Evolutionary conservation across 192 early-diverging fungal species (phyloP).

Genomic region (Coemansia sp.): DNA sequence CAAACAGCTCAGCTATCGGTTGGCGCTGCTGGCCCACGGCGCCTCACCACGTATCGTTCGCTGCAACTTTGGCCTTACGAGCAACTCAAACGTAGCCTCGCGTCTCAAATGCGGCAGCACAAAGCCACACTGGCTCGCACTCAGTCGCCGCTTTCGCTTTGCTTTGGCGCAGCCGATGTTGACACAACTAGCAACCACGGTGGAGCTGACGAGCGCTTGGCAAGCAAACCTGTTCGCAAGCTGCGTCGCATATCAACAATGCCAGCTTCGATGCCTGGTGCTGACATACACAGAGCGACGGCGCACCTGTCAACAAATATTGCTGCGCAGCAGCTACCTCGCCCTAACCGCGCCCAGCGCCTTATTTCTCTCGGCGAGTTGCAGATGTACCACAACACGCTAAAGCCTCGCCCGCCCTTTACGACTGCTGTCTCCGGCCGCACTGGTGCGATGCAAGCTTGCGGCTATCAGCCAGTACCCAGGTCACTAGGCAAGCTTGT

Average conservation of each 20-base stretch:
- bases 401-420: constrained; percentile 31
- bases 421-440: neutral
- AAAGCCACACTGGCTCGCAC: neutral
- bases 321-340: neutral
- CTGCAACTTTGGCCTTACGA: constrained; percentile 23
- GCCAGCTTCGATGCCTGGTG: constrained; percentile 17
- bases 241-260: constrained; percentile 41
- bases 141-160: constrained; percentile 13
- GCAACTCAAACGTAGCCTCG: constrained; percentile 27
- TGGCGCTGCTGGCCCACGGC: neutral
- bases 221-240: constrained; percentile 9
- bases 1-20: neutral
- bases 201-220: neutral
- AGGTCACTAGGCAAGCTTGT: constrained; percentile 17
- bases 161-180: constrained; percentile 9
- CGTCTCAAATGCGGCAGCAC: constrained; percentile 14
- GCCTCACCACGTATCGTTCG: constrained; percentile 13
- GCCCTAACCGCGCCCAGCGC: neutral
- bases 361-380: constrained; percentile 24
- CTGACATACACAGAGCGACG: neutral
- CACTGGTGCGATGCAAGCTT: neutral
- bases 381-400: constrained; percentile 27
- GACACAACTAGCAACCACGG: neutral
- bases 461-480: constrained; percentile 32
- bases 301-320: neutral